Base-by-base conservation (phyloP, 176 grass and related monocot genomes). In the Calamus simplicifolius region DNA sequence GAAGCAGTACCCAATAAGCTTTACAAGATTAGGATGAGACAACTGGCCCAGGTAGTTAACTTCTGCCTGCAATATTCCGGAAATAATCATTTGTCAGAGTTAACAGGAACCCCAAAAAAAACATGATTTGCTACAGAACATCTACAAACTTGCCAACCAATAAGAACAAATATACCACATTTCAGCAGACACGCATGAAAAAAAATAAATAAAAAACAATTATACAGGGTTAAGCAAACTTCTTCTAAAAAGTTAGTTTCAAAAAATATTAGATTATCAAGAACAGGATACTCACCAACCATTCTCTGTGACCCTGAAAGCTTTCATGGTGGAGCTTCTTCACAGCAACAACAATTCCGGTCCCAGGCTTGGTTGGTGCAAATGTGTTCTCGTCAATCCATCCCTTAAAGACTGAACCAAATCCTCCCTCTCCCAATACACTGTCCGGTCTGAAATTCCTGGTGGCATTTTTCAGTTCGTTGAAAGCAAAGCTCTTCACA, bases 301-400 rank as follows among this genome's bases (percentile, higher is more conserved):
- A 94, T 30, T 94, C 89, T 60, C 74, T 75, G 70, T 94, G 89
- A 2, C 89, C 89, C 77, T 94, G 89, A 57, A 78, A 84, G 3
- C 89, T 84, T 59, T 94, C 59, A n/a, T 85, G 84, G 77, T 94
- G 87, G 66, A 94, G 83, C 71, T 94, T 94, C 80, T 94, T 94
- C 60, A 88, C 89, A 0, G 89, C 89, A 28, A 94, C 88, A 74
- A 85, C 74, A 54, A 85, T 94, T 43, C 89, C 89, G 1, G 80
- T 94, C 29, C 89, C 89, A 2, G 89, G 89, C 54, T 58, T 79
- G 0, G 74, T n/a, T 0, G 89, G 73, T 4, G 62, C 58, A 13
- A 81, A 81, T 18, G 83, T 84, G 53, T 75, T 65, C 51, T 94
- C 84, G 59, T 94, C 80, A 30, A 94, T 83, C 89, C 89, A 94